These are phyloP conservation scores for Globisporangium ultimum DNA, from an alignment of 352 stramenopile genomes.

Conservation along the genomic window DNA sequence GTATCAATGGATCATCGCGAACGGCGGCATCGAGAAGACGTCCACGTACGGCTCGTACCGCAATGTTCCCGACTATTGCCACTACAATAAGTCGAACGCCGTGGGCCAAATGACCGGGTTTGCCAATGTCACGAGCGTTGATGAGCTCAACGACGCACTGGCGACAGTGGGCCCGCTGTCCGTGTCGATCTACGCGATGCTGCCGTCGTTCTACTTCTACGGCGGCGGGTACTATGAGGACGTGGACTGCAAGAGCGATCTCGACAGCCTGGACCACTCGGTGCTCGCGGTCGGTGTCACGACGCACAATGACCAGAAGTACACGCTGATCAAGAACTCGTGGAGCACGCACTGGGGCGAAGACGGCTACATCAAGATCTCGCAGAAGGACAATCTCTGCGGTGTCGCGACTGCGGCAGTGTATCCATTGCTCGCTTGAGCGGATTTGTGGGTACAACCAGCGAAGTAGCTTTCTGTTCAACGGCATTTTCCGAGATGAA, in stretches of 20 bases:
- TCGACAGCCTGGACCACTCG: constrained; percentile 92
- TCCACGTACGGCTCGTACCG: constrained; percentile 85
- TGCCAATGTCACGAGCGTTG: constrained; percentile 73
- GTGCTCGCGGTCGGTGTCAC: constrained; percentile 91
- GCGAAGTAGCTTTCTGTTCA: no score
- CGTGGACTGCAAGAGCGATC: constrained; percentile 83
- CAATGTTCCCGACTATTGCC: constrained; percentile 86
- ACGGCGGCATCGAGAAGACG: constrained; percentile 75
- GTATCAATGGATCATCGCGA: constrained; percentile 86
- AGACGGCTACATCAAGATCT: constrained; percentile 90
- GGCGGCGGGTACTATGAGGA: constrained; percentile 85
- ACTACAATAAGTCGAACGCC: constrained; percentile 76
- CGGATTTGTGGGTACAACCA: constrained; percentile 1
- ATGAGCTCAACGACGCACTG: constrained; percentile 80
- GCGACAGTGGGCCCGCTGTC: constrained; percentile 79
- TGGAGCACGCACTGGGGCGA: constrained; percentile 94
- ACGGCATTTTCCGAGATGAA: no score
- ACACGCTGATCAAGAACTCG: constrained; percentile 95
- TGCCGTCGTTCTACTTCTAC: constrained; percentile 90
- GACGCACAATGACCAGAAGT: constrained; percentile 86
- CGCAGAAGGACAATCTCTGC: constrained; percentile 93
- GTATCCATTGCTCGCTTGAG: constrained; percentile 64
- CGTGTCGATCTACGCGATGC: constrained; percentile 84
- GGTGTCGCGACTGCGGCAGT: constrained; percentile 90
- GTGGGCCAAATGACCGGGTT: constrained; percentile 76